Base-by-base conservation (phyloP, 2,329 filamentous ascomycete genomes). In the Fusarium sp. region DNA sequence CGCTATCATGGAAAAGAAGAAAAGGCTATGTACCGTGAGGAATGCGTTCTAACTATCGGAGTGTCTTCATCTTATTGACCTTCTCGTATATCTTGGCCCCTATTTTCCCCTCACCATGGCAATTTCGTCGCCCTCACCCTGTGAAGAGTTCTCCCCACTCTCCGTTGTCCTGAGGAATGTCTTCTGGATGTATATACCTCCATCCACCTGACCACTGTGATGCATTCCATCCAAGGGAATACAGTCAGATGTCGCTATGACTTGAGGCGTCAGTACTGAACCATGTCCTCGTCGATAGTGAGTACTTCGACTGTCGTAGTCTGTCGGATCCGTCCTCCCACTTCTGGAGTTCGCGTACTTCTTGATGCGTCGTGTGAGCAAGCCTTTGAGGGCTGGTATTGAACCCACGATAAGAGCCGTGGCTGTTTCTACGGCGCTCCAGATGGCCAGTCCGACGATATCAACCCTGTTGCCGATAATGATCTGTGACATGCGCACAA, bases 381-480 rank as follows among this genome's bases (percentile, higher is more conserved):
- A 18, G n/a, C 63, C 35, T 3, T 66, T 66, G 17, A 66, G 56
- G 1, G 63, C 56, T 2, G 63, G 63, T 1, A 66, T 18, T 0
- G 56, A 66, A 1, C 63, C 63, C 4, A 66, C 63, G 6, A 66
- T 23, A 3, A 66, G 46, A n/a, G 63, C 62, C 11, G 63, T 66
- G 3, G 62, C 49, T 4, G 62, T 66, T 21, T 66, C 63, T 1
- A 66, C 63, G 0, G 62, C 62, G 5, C 63, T 56, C 63, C 63
- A 66, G 4, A 66, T 66, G 0, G 62, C 63, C 2, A 66, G 7
- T 3, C 63, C 63, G 2, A 66, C 37, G 3, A 66, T 45, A 25
- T 66, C 63, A 2, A 66, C 63, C 14, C 66, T 21, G 1, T 61
- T 11, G 3, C 58, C 58, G 9, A 57, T 41, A n/a, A 66, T 62